Evolutionary conservation across 1,139 yeast species (phyloP), one percentile per base, ranked within the genome.

Genomic region (Spencermartinsiella ligniputridi): DNA sequence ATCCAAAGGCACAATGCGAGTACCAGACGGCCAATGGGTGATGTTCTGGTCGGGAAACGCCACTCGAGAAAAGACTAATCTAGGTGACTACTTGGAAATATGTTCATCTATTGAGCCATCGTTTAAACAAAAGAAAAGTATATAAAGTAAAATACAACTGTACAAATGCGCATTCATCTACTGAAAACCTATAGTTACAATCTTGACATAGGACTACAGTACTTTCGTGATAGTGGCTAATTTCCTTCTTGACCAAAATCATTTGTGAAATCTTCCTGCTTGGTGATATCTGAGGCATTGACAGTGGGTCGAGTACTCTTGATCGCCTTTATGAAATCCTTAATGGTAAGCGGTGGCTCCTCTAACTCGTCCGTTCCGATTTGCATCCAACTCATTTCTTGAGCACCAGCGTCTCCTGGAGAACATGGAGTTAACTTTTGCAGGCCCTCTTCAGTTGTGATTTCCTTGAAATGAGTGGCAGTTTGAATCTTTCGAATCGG

Each of bases 171-270:
- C n/a, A n/a, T n/a, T n/a, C n/a, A n/a, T n/a, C n/a, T n/a, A n/a
- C n/a, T n/a, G n/a, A n/a, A n/a, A n/a, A n/a, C n/a, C n/a, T n/a
- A n/a, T n/a, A n/a, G n/a, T n/a, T n/a, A n/a, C n/a, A n/a, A n/a
- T n/a, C n/a, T n/a, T n/a, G n/a, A n/a, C n/a, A n/a, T n/a, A n/a
- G n/a, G n/a, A n/a, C n/a, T n/a, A n/a, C n/a, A n/a, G n/a, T n/a
- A n/a, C n/a, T n/a, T n/a, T n/a, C n/a, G n/a, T n/a, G n/a, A n/a
- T n/a, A n/a, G n/a, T n/a, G 5, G 12, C 56, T 60, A 88, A 62
- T 86, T 87, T 45, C 98, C 98, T 66, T 92, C 98, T 61, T 90
- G 96, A 41, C 98, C 98, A 64, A 92, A 94, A 66, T 94, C 98
- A 39, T 76, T 76, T 0, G 99, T 94, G 62, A 94, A 94, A 53